Evolutionary conservation across 352 stramenopile genomes (phyloP).

Genomic region (Blastocystis sp.): DNA sequence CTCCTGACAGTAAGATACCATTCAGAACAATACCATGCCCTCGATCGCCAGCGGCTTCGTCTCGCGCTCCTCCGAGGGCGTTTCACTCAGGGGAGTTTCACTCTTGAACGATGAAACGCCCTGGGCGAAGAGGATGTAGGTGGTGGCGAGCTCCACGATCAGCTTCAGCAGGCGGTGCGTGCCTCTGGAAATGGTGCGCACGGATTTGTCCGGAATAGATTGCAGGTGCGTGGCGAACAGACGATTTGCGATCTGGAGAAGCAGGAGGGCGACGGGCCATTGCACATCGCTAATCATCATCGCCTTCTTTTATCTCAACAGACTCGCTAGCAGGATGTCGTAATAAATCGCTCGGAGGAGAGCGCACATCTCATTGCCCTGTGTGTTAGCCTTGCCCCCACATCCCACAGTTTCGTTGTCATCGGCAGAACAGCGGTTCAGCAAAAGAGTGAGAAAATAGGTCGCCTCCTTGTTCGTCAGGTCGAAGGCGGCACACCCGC

Average conservation of each 20-base stretch:
- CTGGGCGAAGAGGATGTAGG: slow-evolving; percentile 2
- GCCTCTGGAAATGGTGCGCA: background rate
- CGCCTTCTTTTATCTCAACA: background rate
- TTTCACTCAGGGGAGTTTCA: background rate
- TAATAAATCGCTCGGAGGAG: background rate
- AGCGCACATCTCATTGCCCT: background rate
- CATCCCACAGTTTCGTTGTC: background rate
- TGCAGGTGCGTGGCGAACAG: background rate
- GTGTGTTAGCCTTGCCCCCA: background rate
- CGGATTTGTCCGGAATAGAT: background rate
- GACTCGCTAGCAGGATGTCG: background rate
- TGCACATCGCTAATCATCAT: background rate
- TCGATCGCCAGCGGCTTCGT: background rate
- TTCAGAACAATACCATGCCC: slow-evolving; percentile 16
- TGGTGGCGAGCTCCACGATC: background rate
- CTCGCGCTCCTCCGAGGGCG: background rate
- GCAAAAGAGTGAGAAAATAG: slow-evolving; percentile 17
- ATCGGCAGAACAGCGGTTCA: background rate
- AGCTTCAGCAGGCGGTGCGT: background rate
- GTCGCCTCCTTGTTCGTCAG: background rate
- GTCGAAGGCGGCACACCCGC: background rate
- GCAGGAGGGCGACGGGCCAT: slow-evolving; percentile 25
- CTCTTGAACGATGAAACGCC: background rate
- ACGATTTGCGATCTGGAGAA: slow-evolving; percentile 1
- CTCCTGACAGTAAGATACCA: background rate